Evolutionary conservation across 2,329 filamentous ascomycete genomes (phyloP), one percentile per base, ranked within the genome.

Genomic region (Aspergillus sclerotialis): DNA sequence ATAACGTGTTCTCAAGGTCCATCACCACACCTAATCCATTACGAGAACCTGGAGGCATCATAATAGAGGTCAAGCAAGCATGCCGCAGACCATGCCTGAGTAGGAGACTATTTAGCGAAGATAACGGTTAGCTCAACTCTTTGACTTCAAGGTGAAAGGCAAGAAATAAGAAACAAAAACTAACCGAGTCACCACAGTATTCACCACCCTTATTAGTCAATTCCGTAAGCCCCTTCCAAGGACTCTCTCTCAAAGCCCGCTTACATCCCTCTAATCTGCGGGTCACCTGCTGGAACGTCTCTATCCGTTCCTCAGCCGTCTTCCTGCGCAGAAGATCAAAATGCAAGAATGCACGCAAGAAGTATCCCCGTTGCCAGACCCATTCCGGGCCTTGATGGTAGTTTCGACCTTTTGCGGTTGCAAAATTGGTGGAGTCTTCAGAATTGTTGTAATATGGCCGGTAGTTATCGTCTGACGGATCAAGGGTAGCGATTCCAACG

Each of bases 331-430:
- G 73, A 32, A 96, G 67, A 57, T 95, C 88, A 53, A 96, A 96
- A 60, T 88, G 84, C 43, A 98, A 73, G 45, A 98, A 68, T 1
- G 92, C 92, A 31, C 93, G 80, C 14, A 95, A 71, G 72, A 94
- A 98, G 69, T 88, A 98, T 4, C 92, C 92, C 1, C 87, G 90
- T 0, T 90, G 93, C 92, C 92, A 98, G 15, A 95, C 68, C 92
- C 92, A 98, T 61, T 98, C 92, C 0, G 92, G 93, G 4, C 92
- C 92, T 61, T 96, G 90, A 61, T 98, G 92, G 65, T 98, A 98
- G 64, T 96, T 98, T 37, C 92, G 76, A 32, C 92, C 92, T 64
- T 96, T 96, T 49, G 84, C 80, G 0, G 90, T 96, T 8, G 85
- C 77, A 54, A 95, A 96, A 60, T 96, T 85, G 9, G 77, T 78